Evolutionary conservation across 78 protist genomes (phyloP).

Genomic region (Polysphondylium violaceum): DNA sequence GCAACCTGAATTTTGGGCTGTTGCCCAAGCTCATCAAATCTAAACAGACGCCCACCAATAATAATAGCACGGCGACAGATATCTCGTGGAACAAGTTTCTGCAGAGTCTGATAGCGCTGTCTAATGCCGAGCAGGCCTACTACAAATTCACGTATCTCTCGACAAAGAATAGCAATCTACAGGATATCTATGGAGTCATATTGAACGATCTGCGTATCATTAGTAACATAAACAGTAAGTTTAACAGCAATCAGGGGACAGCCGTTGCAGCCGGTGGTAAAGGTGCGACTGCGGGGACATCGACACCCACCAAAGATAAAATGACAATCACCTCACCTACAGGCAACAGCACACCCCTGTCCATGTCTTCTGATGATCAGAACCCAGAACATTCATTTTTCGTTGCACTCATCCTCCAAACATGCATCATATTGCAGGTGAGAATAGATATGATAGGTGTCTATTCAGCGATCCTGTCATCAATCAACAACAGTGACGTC

Average conservation of each 20-base stretch:
- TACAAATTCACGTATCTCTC: slow-evolving; percentile 64
- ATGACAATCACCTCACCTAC: slow-evolving; percentile 2
- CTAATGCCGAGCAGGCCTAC: slow-evolving; percentile 58
- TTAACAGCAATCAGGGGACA: not conserved
- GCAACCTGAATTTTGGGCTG: slow-evolving; percentile 23
- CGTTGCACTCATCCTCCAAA: slow-evolving; percentile 36
- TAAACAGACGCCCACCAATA: slow-evolving; percentile 3
- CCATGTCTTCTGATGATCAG: slow-evolving; percentile 15
- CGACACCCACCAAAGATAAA: slow-evolving; percentile 8
- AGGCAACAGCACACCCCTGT: not conserved
- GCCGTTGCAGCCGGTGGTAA: not conserved
- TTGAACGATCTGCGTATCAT: slow-evolving; percentile 42
- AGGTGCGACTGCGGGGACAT: not conserved
- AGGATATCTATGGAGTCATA: slow-evolving; percentile 27
- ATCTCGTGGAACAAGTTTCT: slow-evolving; percentile 36
- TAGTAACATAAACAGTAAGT: not conserved
- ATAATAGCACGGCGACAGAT: not conserved
- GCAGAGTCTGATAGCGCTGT: not conserved
- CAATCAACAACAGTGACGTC: not conserved
- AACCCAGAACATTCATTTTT: slow-evolving; percentile 54
- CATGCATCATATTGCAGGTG: slow-evolving; percentile 63
- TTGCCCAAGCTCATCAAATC: slow-evolving; percentile 42
- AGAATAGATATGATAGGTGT: slow-evolving; percentile 59
- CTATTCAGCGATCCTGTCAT: slow-evolving; percentile 16
- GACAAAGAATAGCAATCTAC: slow-evolving; percentile 40